Conservation (phyloP, 169 alveolate species). For the Plasmodium reichenowi region DNA sequence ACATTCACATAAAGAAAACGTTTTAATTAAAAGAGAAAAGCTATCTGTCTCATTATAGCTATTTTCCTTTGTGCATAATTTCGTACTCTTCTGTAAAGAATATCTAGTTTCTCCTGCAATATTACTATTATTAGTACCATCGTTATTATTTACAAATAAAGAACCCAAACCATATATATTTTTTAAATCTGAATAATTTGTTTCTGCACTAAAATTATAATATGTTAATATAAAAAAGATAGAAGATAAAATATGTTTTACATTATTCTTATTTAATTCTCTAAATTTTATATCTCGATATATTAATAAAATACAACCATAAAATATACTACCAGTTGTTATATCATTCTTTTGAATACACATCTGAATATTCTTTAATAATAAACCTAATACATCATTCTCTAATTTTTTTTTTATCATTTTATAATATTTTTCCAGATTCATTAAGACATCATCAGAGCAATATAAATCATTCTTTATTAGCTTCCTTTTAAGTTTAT, state of each 20-base stretch:
- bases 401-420: slow-evolving; percentile 63
- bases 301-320: slow-evolving; percentile 70
- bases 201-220: slow-evolving; percentile 66
- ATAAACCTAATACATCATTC: slow-evolving; percentile 39
- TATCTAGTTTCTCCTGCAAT: slow-evolving; percentile 1
- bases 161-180: slow-evolving; percentile 75
- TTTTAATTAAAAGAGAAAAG: slow-evolving; percentile 44
- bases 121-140: slow-evolving; percentile 26
- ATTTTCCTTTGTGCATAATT: not conserved
- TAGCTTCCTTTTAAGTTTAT: slow-evolving; percentile 42
- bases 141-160: slow-evolving; percentile 69
- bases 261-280: slow-evolving; percentile 50
- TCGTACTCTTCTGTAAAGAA: not conserved
- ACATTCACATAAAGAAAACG: slow-evolving; percentile 73
- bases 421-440: slow-evolving; percentile 42
- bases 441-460: slow-evolving; percentile 46
- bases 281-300: slow-evolving; percentile 53
- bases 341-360: slow-evolving; percentile 67
- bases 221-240: slow-evolving; percentile 67
- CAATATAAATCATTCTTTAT: slow-evolving; percentile 74
- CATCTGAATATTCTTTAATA: slow-evolving; percentile 37
- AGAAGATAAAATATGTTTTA: slow-evolving; percentile 61
- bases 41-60: not conserved
- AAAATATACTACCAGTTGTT: slow-evolving; percentile 59
- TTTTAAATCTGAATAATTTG: slow-evolving; percentile 67